Base-by-base conservation (phyloP, 331 rosid genomes). In the Malus hybrid region DNA sequence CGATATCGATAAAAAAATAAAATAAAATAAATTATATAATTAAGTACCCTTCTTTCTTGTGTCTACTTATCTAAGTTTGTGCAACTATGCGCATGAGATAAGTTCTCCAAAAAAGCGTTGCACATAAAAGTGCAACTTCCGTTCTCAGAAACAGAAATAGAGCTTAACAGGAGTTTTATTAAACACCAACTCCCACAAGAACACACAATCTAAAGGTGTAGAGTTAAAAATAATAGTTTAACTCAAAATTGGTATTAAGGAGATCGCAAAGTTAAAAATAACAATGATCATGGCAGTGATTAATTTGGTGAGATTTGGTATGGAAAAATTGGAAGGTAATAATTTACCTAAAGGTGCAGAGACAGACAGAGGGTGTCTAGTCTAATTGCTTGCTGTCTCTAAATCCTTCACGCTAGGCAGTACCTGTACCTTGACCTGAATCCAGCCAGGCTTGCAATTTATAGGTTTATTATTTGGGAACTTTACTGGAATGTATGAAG, bases 131-230 rank as follows among this genome's bases (percentile, higher is more conserved):
- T 13, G 22, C 18, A 2, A 68, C 3, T 44, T 42, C 32, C 14
- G 4, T 6, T 50, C 18, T 52, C 57, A 52, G 6, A 50, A 31
- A 32, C 18, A 33, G 42, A 54, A 10, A 19, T 7, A 11, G 5
- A 60, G 44, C 69, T 42, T 31, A 6, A 29, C 59, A 10, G 83
- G 61, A 79, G 11, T 66, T 79, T 67, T 9, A 61, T 73, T 79
- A 48, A 79, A 79, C 83, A 73, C 24, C 79, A 14, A 22, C 27
- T 12, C 7, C 15, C 32, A 20, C n/a, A 46, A 8, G 19, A 39
- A 16, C 9, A 64, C 12, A 6, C 54, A 33, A 44, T 24, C 11
- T n/a, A 4, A 24, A n/a, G 24, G 24, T 24, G 24, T 24, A 24
- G 24, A 24, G 24, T 24, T 15, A 50, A 5, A 7, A 22, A 55